phyloP scores from a whole-genome alignment of 2,329 filamentous ascomycete genomes.

The Fusarium tanahbumbuense region DNA sequence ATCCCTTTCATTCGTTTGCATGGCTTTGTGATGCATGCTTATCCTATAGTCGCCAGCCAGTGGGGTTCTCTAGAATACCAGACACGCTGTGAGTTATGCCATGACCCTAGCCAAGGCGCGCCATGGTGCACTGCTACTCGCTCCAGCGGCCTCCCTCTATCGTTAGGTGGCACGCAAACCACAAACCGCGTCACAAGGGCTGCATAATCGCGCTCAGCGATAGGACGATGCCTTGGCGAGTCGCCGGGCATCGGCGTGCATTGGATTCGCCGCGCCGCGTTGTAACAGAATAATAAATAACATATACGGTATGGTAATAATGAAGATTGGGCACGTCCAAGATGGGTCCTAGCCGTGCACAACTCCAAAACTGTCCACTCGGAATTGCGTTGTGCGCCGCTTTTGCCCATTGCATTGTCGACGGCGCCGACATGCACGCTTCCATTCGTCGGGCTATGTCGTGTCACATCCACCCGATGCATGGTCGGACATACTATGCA shows the following conservation, averaged over 20 bases:
- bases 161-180: slow-evolving; percentile 48
- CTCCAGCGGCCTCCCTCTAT: slow-evolving; percentile 37
- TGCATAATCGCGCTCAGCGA: slow-evolving; percentile 52
- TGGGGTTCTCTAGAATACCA: slow-evolving; percentile 38
- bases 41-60: slow-evolving; percentile 28
- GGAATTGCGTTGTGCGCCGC: slow-evolving; percentile 42
- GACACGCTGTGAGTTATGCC: slow-evolving; percentile 45
- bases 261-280: slow-evolving; percentile 39
- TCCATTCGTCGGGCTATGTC: slow-evolving; percentile 47
- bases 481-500: slow-evolving; percentile 43
- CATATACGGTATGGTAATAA: slow-evolving; percentile 20
- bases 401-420: slow-evolving; percentile 23
- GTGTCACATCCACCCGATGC: slow-evolving; percentile 47
- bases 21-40: slow-evolving; percentile 25
- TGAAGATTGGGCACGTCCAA: slow-evolving; percentile 28
- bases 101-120: slow-evolving; percentile 37
- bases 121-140: slow-evolving; percentile 41
- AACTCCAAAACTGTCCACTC: slow-evolving; percentile 43
- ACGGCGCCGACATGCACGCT: slow-evolving; percentile 46
- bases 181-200: slow-evolving; percentile 49
- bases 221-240: slow-evolving; percentile 43
- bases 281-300: slow-evolving; percentile 31
- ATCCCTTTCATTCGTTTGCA: slow-evolving; percentile 39
- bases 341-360: slow-evolving; percentile 41
- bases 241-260: slow-evolving; percentile 37